Evolutionary conservation across 2,329 filamentous ascomycete genomes (phyloP).

Genomic region (Ramularia collo-cygni): DNA sequence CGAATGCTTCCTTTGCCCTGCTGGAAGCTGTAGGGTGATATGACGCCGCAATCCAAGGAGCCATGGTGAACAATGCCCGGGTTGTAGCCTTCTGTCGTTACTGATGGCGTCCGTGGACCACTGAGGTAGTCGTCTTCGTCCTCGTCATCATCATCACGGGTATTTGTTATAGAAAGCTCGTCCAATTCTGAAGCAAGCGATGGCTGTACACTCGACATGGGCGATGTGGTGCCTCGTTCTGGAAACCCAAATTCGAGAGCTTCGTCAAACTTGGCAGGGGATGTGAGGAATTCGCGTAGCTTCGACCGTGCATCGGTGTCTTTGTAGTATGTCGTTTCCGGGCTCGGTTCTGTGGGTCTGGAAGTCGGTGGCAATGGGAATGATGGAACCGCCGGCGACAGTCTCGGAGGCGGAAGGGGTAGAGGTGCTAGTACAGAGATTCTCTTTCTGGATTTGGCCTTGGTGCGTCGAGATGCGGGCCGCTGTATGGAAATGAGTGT

Average conservation of each 20-base stretch:
- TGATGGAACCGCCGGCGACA: conserved; percentile 21
- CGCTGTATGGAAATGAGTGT: no score
- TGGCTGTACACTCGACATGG: conserved; percentile 2
- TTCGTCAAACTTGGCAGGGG: conserved; percentile 92
- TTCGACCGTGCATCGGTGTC: conserved; percentile 84
- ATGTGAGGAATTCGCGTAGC: conserved; percentile 76
- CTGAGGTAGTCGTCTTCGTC: conserved; percentile 5
- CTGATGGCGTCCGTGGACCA: conserved; percentile 9
- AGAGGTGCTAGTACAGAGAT: conserved; percentile 18
- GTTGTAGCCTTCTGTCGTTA: conserved; percentile 4
- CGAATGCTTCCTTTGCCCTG: conserved; percentile 7
- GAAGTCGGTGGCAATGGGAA: conserved; percentile 11
- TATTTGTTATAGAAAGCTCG: conserved; percentile 9
- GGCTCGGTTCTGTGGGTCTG: background rate
- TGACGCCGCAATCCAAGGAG: conserved; percentile 32
- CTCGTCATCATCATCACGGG: conserved; percentile 13
- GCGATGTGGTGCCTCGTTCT: conserved; percentile 6
- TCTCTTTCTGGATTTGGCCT: background rate
- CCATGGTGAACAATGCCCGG: conserved; percentile 16
- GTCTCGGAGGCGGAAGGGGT: conserved; percentile 24
- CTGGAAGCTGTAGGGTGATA: conserved; percentile 8
- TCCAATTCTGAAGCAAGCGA: conserved; percentile 2
- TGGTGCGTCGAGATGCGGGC: no score
- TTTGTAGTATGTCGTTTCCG: conserved; percentile 61
- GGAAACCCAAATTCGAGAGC: conserved; percentile 91